Evolutionary conservation across 1,284 basidiomycete species (phyloP), one percentile per base, ranked within the genome.

Genomic region (Fomes fomentarius): DNA sequence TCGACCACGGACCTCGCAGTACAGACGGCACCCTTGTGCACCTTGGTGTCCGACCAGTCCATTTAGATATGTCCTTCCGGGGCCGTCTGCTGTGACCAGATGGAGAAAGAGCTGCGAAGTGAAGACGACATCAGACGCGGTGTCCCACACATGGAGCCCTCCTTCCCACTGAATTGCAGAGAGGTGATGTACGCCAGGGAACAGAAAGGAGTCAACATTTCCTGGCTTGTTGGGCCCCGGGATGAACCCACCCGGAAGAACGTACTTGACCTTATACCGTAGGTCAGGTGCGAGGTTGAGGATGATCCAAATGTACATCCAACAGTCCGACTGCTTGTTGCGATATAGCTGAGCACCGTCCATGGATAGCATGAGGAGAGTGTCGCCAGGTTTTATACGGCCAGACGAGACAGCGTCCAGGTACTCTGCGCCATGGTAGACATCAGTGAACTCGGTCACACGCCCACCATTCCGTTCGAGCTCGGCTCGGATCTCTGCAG

Each of bases 21-120:
- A 62, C 0, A 70, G 15, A 0, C 66, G 63, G 54, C 76, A 78
- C 2, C 67, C 70, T 43, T 58, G 40, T 4, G 39, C 43, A 1
- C 74, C 74, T 39, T 59, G 61, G 52, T 74, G 72, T 2, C 72
- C 71, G 26, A 73, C 71, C 12, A 54, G 34, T 1, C 74, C 74
- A 57, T 62, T 65, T 2, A 75, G 30, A 24, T 60, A 42, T 3
- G 63, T 46, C 58, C 71, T 55, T 9, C 56, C 69, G 37, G 47
- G 64, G 11, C 50, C 54, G 50, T 66, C 62, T 1, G 68, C 65
- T 14, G 51, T 54, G 2, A n/a, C 62, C 25, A 69, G 26, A 15
- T 42, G 28, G 6, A 67, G 17, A 42, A 56, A 62, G 10, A 57
- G 34, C 25, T 54, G 3, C 3, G 63, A 64, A 17, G 15, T 26